Conservation (phyloP, 352 stramenopile species). For the Pythium scleroteichum region DNA sequence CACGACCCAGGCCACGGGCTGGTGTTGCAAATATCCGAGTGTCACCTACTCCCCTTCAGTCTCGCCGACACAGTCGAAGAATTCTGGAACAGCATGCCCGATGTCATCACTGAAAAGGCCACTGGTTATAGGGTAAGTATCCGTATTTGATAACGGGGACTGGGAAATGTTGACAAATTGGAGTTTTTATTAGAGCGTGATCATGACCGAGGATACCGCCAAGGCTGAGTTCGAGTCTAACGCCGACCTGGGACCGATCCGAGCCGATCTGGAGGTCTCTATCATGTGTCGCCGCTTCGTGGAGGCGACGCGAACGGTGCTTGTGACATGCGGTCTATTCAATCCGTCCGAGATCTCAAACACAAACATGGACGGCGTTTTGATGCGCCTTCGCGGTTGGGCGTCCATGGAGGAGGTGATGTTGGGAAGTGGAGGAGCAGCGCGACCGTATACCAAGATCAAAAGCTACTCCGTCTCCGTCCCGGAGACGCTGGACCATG, state of each 20-base stretch:
- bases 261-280: background rate
- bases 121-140: background rate
- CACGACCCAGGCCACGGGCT: slow-evolving; percentile 11
- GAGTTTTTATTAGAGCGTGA: slow-evolving; percentile 5
- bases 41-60: slow-evolving; percentile 13
- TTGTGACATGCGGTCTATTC: slow-evolving; percentile 1
- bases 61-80: slow-evolving; percentile 2
- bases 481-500: background rate
- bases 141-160: too few relatives aligned
- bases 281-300: background rate
- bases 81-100: slow-evolving; percentile 10
- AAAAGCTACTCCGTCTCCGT: background rate
- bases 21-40: slow-evolving; percentile 11
- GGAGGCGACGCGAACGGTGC: background rate
- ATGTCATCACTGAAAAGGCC: background rate
- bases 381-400: slow-evolving; percentile 11
- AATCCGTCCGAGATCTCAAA: slow-evolving; percentile 12
- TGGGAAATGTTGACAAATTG: too few relatives aligned
- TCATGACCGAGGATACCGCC: background rate
- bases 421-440: background rate
- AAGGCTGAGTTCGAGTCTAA: slow-evolving; percentile 6
- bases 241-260: background rate
- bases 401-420: slow-evolving; percentile 1
- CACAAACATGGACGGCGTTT: slow-evolving; percentile 16
- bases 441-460: slow-evolving; percentile 1